Conservation (phyloP, 805 yeast species). For the Blastobotrys muscicola region DNA sequence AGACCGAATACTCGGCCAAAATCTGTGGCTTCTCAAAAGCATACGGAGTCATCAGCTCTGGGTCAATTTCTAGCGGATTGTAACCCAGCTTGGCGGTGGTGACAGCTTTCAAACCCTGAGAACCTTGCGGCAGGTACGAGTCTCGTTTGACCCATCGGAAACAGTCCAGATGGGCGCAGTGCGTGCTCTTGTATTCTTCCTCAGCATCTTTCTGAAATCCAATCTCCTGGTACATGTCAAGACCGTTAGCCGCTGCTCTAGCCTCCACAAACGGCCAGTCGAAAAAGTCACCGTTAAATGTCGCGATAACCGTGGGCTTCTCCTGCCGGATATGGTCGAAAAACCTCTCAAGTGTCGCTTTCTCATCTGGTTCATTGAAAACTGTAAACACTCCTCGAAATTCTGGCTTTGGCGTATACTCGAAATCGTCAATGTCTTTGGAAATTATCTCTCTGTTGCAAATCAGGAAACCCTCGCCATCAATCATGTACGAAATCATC, state of each 20-base stretch:
- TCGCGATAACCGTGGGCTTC: constrained; percentile 92
- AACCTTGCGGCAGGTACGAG: constrained; percentile 94
- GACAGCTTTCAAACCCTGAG: constrained; percentile 96
- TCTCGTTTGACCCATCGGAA: constrained; percentile 97
- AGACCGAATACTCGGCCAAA: constrained; percentile 92
- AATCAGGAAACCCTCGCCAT: constrained; percentile 89
- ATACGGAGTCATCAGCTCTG: constrained; percentile 96
- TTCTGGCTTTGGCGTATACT: constrained; percentile 95
- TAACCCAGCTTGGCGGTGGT: constrained; percentile 93
- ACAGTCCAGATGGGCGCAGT: constrained; percentile 97
- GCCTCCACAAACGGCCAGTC: constrained; percentile 99
- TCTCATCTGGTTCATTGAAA: constrained; percentile 83
- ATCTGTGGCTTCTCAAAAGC: constrained; percentile 91
- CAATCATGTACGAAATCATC: constrained; percentile 99
- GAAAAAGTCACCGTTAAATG: constrained; percentile 96
- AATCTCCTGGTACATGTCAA: constrained; percentile 84
- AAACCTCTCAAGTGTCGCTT: constrained; percentile 60
- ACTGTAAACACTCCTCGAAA: constrained; percentile 84
- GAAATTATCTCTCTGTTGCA: constrained; percentile 92
- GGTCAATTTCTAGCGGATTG: constrained; percentile 93
- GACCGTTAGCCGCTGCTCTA: constrained; percentile 71
- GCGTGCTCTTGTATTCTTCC: constrained; percentile 85
- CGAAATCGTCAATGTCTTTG: constrained; percentile 93
- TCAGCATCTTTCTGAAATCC: constrained; percentile 87
- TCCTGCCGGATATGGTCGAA: constrained; percentile 86